Evolutionary conservation across 1,139 yeast species (phyloP).

Genomic region (Pichia inconspicua): DNA sequence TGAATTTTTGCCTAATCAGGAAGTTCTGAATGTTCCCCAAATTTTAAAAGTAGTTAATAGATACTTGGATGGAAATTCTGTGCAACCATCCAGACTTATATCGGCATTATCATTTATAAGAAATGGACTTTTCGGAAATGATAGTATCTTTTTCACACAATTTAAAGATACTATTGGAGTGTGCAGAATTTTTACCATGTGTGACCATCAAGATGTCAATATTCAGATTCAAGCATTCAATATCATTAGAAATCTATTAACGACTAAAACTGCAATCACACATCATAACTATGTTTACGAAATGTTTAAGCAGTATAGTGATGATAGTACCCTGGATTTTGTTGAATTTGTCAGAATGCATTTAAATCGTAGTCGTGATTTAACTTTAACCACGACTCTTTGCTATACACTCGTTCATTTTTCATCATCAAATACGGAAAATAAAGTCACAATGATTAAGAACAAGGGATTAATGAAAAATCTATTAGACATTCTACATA

Average conservation of each 20-base stretch:
- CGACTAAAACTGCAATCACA: conserved; percentile 44
- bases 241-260: conserved; percentile 66
- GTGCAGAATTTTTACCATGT: conserved; percentile 40
- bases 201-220: conserved; percentile 41
- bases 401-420: conserved; percentile 50
- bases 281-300: conserved; percentile 38
- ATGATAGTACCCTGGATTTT: conserved; percentile 28
- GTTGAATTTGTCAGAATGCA: conserved; percentile 32
- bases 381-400: conserved; percentile 37
- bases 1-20: conserved; percentile 47
- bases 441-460: conserved; percentile 38
- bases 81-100: neutral
- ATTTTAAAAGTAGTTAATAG: conserved; percentile 42
- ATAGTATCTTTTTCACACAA: conserved; percentile 25
- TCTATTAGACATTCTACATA: conserved; percentile 28
- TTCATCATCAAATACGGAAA: conserved; percentile 45
- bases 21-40: conserved; percentile 26
- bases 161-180: conserved; percentile 43
- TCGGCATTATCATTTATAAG: conserved; percentile 33
- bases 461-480: conserved; percentile 35
- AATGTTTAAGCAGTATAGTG: conserved; percentile 20
- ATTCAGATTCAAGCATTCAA: conserved; percentile 65
- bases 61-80: conserved; percentile 18
- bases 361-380: conserved; percentile 26
- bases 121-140: conserved; percentile 44